Evolutionary conservation across 2,329 filamentous ascomycete genomes (phyloP).

Genomic region (Fusarium coffeatum): DNA sequence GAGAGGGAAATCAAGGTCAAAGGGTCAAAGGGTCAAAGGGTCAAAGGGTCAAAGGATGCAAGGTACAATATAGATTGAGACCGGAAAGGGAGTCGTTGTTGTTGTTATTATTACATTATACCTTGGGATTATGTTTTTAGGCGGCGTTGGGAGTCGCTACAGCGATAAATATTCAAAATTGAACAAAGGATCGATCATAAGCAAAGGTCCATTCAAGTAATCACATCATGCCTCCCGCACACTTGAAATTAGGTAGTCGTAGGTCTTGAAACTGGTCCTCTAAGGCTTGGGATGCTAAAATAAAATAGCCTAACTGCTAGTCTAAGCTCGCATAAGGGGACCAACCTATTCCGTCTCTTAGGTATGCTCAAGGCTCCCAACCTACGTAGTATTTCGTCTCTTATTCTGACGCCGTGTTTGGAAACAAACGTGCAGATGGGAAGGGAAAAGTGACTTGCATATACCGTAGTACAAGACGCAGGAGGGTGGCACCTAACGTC

Average conservation of each 20-base stretch:
- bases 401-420: neutral
- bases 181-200: neutral
- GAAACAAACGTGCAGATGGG: conserved; percentile 7
- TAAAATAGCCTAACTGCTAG: neutral
- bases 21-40: neutral
- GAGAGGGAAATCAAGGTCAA: neutral
- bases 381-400: neutral
- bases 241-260: neutral
- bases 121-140: neutral
- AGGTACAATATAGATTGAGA: neutral
- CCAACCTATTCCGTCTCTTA: neutral
- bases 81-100: neutral
- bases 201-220: neutral
- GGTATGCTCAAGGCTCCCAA: neutral
- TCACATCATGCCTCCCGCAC: neutral
- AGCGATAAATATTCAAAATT: neutral
- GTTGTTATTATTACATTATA: neutral
- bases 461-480: conserved; percentile 12
- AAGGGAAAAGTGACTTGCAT: conserved; percentile 16
- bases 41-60: neutral
- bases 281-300: neutral
- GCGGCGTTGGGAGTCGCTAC: neutral
- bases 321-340: no score
- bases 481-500: conserved; percentile 14
- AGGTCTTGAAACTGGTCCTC: neutral